Evolutionary conservation across 2,329 filamentous ascomycete species (phyloP).

Genomic region (Dactylellina haptotyla): DNA sequence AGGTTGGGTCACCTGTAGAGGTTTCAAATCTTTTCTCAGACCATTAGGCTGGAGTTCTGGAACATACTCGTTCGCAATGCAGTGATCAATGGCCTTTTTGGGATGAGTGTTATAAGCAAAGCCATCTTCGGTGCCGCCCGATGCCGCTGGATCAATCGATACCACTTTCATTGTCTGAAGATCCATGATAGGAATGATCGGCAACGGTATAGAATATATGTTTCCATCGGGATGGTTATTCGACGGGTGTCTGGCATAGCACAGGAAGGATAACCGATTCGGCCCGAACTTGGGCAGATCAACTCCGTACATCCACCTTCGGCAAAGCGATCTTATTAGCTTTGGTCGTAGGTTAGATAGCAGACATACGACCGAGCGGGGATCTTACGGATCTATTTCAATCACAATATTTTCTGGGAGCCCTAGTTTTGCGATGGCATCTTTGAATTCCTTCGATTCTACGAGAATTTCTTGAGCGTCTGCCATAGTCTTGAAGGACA

Average conservation of each 20-base stretch:
- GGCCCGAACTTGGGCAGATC: constrained; percentile 61
- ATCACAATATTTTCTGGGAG: constrained; percentile 64
- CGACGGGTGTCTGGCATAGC: constrained; percentile 62
- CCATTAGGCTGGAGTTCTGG: constrained; percentile 66
- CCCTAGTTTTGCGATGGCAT: constrained; percentile 65
- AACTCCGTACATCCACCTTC: constrained; percentile 72
- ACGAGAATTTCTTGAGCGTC: constrained; percentile 58
- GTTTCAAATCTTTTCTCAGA: constrained; percentile 70
- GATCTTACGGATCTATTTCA: constrained; percentile 66
- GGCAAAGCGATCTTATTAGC: constrained; percentile 69
- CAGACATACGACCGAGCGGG: constrained; percentile 66
- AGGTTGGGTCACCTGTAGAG: constrained; percentile 76
- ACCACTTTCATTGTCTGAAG: constrained; percentile 67
- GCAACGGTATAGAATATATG: constrained; percentile 72
- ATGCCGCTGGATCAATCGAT: constrained; percentile 69
- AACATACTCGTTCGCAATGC: constrained; percentile 64
- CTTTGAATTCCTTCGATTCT: constrained; percentile 64
- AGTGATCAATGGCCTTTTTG: constrained; percentile 64
- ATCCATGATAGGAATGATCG: constrained; percentile 71
- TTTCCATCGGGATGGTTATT: constrained; percentile 68
- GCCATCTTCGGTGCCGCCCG: constrained; percentile 65
- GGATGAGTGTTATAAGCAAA: constrained; percentile 62
- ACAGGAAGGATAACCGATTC: constrained; percentile 66
- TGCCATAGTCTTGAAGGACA: constrained; percentile 56
- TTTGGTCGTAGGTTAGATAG: constrained; percentile 67